Conservation (phyloP, 2,329 filamentous ascomycete genomes). For the Fusarium miscanthi region DNA sequence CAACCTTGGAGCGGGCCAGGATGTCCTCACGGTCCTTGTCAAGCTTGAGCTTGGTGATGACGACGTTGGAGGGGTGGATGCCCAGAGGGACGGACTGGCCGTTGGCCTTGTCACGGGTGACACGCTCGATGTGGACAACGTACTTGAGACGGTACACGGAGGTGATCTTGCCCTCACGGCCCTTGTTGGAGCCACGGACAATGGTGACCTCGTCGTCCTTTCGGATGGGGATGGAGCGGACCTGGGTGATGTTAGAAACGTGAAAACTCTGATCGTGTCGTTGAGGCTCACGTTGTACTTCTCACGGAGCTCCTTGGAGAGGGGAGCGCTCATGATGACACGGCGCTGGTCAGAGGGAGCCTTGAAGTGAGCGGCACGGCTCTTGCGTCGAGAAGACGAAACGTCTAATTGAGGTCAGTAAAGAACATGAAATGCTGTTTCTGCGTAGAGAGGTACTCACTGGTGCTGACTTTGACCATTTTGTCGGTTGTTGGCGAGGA, state of each 20-base stretch:
- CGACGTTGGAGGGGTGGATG: slow-evolving; percentile 95
- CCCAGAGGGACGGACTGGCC: slow-evolving; percentile 95
- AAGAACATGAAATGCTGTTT: neutral
- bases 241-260: slow-evolving; percentile 60
- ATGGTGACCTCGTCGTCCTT: slow-evolving; percentile 97
- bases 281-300: slow-evolving; percentile 88
- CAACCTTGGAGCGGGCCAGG: slow-evolving; percentile 84
- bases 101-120: slow-evolving; percentile 96
- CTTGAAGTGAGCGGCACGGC: slow-evolving; percentile 97
- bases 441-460: slow-evolving; percentile 52
- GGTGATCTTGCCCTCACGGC: slow-evolving; percentile 97
- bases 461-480: slow-evolving; percentile 78
- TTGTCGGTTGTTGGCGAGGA: slow-evolving; percentile 54
- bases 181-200: slow-evolving; percentile 94
- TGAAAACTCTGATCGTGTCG: neutral
- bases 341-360: slow-evolving; percentile 95
- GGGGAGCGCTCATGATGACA: slow-evolving; percentile 95
- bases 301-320: slow-evolving; percentile 97
- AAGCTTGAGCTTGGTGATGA: slow-evolving; percentile 99
- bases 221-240: slow-evolving; percentile 95
- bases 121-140: slow-evolving; percentile 95
- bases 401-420: slow-evolving; percentile 58
- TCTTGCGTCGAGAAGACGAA: slow-evolving; percentile 92
- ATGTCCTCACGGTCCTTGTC: slow-evolving; percentile 94
- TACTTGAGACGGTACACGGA: slow-evolving; percentile 99